Evolutionary conservation across 768 basidiomycete genomes (phyloP).

Genomic region (Panaeolus cyanescens): DNA sequence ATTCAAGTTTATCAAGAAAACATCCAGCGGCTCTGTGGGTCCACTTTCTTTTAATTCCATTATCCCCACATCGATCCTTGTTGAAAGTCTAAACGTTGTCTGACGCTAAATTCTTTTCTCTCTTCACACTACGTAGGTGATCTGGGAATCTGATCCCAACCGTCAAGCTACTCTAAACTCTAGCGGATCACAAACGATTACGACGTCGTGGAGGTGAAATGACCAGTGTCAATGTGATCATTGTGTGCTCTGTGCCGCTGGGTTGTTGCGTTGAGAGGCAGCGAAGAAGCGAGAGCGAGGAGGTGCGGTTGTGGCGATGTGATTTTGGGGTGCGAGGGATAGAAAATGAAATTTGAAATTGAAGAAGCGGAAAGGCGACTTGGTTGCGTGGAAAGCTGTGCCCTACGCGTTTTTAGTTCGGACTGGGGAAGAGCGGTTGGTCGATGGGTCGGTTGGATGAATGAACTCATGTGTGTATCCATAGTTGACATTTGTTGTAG

Average conservation of each 20-base stretch:
- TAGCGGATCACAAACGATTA: neutral
- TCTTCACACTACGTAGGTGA: conserved; percentile 2
- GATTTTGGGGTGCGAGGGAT: neutral
- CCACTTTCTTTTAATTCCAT: neutral
- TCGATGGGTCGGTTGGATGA: neutral
- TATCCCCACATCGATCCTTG: neutral
- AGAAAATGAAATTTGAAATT: neutral
- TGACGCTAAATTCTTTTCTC: neutral
- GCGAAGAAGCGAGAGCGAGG: neutral
- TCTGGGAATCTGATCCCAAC: conserved; percentile 3
- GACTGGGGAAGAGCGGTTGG: neutral
- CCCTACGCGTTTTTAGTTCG: neutral
- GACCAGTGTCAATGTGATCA: neutral
- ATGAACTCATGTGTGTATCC: neutral
- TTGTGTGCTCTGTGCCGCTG: neutral
- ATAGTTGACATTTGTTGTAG: neutral
- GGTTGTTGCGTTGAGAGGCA: neutral
- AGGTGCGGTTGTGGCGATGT: neutral
- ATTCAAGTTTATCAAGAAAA: conserved; percentile 66
- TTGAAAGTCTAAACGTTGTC: neutral
- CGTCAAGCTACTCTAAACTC: neutral
- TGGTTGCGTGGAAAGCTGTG: neutral
- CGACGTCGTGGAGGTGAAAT: neutral
- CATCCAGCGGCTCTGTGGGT: conserved; percentile 21
- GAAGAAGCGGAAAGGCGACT: neutral